These are phyloP conservation scores for Colletotrichum navitas DNA, from an alignment of 2,329 filamentous ascomycete genomes.

Conservation along the genomic window DNA sequence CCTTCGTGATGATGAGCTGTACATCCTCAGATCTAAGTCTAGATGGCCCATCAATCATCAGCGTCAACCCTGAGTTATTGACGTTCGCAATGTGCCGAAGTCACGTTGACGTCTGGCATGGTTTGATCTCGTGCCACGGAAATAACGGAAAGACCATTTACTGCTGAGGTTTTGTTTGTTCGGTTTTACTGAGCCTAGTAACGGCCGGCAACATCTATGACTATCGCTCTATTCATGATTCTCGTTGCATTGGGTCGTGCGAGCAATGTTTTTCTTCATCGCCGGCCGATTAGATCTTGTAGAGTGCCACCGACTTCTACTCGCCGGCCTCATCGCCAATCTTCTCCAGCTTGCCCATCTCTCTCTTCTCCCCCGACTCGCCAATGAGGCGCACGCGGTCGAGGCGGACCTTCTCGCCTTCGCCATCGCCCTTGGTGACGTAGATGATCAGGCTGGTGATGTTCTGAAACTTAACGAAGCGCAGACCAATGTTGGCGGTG, in stretches of 20 bases:
- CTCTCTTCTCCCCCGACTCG: slow-evolving; percentile 90
- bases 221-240: slow-evolving; percentile 42
- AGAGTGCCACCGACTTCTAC: slow-evolving; percentile 50
- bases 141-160: neutral
- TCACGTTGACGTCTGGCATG: neutral
- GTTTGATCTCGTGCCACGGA: neutral
- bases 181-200: neutral
- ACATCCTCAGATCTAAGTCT: fast-evolving
- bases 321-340: slow-evolving; percentile 81
- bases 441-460: slow-evolving; percentile 89
- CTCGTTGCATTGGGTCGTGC: slow-evolving; percentile 10
- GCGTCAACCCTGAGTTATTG: neutral
- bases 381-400: slow-evolving; percentile 86
- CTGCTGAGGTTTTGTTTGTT: slow-evolving; percentile 10
- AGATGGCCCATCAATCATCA: neutral
- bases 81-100: no score
- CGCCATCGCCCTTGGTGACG: slow-evolving; percentile 86
- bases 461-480: slow-evolving; percentile 98
- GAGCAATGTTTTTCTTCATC: slow-evolving; percentile 26
- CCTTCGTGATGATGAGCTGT: neutral
- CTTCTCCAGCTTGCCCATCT: slow-evolving; percentile 96
- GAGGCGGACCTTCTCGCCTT: slow-evolving; percentile 86
- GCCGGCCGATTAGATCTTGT: slow-evolving; percentile 11
- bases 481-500: slow-evolving; percentile 78
- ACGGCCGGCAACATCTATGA: slow-evolving; percentile 24